Evolutionary conservation across 495 filamentous ascomycete genomes (phyloP), one percentile per base, ranked within the genome.

Genomic region (Penicillium manginii): DNA sequence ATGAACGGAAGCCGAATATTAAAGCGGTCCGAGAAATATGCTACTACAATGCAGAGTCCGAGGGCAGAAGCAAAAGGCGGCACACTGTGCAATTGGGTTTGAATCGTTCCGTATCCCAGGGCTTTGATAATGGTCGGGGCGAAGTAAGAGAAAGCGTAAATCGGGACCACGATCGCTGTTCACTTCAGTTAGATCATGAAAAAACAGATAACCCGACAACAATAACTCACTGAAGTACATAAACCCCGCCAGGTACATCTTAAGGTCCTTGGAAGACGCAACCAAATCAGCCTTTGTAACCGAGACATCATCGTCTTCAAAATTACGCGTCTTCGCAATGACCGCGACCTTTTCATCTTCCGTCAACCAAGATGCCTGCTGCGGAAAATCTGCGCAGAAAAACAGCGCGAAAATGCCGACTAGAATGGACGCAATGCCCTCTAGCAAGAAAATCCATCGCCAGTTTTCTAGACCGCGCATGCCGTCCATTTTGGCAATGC

Each of bases 401-500:
- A 73, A 74, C 52, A 61, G 75, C 14, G 63, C 53, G 4, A 59
- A 15, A 15, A 74, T 33, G 8, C 60, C 62, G 11, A 78, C 42
- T 6, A 68, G 61, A 61, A 45, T 63, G 0, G 69, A 69, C 3
- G 50, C 52, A 12, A 63, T 39, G 4, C 61, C 66, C 26, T 68
- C 67, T 21, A 63, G 37, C 32, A 78, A 78, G 67, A 92, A 93
- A 57, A 94, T 93, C 91, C 91, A 94, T 1, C 86, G 81, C 91
- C 91, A 93, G 7, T 90, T 90, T 4, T 71, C 66, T 45, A 83
- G 83, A 15, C 82, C 84, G 26, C 83, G 87, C 29, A 88, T 71
- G 31, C 88, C 89, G 63, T 88, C 73, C 89, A 93, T 91, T n/a
- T 84, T 73, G 29, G 83, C 83, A 63, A 93, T 93, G 3, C 87